These are phyloP conservation scores for Ricinus communis DNA, from an alignment of 345 rosid species.

Conservation along the genomic window DNA sequence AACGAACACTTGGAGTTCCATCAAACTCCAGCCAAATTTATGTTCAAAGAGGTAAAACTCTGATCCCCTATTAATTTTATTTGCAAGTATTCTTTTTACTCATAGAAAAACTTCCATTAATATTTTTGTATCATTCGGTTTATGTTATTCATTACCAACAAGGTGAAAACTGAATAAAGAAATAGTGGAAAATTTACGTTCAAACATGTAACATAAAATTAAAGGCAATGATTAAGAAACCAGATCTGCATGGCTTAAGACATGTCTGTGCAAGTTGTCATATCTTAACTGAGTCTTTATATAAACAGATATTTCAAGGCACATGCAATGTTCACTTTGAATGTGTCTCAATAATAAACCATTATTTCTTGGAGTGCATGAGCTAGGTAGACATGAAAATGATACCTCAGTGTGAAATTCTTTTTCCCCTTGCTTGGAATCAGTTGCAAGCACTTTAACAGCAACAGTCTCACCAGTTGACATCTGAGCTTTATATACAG, in stretches of 20 bases:
- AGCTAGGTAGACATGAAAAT: constrained; percentile 4
- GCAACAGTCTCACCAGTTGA: constrained; percentile 89
- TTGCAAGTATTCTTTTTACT: background rate
- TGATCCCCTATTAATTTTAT: too few relatives aligned
- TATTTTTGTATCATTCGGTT: too few relatives aligned
- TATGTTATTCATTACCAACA: too few relatives aligned
- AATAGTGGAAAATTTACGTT: background rate
- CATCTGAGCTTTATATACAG: constrained; percentile 98
- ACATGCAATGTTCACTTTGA: constrained; percentile 5
- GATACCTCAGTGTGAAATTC: constrained; percentile 97
- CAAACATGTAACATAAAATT: background rate
- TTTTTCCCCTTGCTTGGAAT: constrained; percentile 97
- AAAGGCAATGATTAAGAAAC: too few relatives aligned
- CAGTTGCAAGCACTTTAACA: constrained; percentile 90
- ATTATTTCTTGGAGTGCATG: background rate
- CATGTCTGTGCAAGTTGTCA: constrained; percentile 3
- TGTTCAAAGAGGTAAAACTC: too few relatives aligned
- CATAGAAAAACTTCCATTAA: background rate
- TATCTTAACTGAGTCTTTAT: background rate
- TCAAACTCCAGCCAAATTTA: too few relatives aligned
- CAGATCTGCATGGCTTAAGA: background rate
- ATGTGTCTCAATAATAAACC: background rate
- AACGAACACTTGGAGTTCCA: too few relatives aligned
- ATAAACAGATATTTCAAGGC: background rate
- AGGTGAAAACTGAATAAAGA: background rate